phyloP scores from a whole-genome alignment of 305 asterid genomes.

The Ilex paraguariensis region DNA sequence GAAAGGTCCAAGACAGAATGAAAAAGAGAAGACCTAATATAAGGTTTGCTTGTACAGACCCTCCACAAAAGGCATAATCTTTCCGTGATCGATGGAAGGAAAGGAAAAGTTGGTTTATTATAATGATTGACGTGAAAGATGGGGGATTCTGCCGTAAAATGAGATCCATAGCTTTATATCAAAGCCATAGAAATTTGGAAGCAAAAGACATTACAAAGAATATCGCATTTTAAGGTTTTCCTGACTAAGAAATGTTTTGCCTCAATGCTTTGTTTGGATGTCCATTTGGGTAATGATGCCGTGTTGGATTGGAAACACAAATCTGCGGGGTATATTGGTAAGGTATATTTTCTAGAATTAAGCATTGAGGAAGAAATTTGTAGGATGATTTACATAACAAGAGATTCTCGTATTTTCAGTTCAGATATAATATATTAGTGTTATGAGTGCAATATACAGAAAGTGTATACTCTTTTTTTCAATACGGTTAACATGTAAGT shows the following conservation, averaged over 20 bases:
- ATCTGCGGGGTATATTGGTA: too few species aligned
- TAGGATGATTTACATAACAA: too few species aligned
- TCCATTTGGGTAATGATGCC: too few species aligned
- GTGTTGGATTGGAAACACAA: too few species aligned
- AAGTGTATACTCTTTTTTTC: too few species aligned
- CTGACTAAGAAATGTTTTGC: conserved; percentile 10
- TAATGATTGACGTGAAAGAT: not conserved
- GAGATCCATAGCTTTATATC: not conserved
- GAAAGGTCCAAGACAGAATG: not conserved
- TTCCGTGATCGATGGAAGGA: conserved; percentile 9
- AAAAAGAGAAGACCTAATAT: conserved; percentile 6
- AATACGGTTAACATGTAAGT: too few species aligned
- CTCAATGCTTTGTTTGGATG: not conserved
- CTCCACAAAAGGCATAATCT: conserved; percentile 11
- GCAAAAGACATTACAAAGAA: not conserved
- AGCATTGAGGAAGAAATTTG: too few species aligned
- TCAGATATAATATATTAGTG: too few species aligned
- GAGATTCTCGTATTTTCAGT: too few species aligned
- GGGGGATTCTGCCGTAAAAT: not conserved
- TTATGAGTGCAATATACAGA: too few species aligned
- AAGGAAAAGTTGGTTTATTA: not conserved
- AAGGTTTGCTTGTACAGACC: conserved; percentile 1
- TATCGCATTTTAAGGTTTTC: not conserved
- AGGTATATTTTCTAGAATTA: too few species aligned
- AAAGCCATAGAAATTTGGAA: conserved; percentile 7